Evolutionary conservation across 2,329 filamentous ascomycete genomes (phyloP).

Genomic region (Diaporthe amygdali): DNA sequence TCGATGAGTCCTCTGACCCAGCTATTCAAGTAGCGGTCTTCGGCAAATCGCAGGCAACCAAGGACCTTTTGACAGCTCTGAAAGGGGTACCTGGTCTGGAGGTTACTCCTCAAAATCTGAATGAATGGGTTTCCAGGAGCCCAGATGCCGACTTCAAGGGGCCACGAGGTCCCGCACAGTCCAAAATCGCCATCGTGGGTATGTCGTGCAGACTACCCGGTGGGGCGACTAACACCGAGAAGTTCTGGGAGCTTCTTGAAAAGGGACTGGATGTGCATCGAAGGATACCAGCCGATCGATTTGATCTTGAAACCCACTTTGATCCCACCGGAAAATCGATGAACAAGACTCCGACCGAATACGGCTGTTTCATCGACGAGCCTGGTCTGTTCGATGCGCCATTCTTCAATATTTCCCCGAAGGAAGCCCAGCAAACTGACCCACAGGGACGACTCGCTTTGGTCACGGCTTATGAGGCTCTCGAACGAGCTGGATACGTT

Average conservation of each 20-base stretch:
- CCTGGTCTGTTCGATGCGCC: constrained; percentile 18
- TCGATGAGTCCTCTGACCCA: background rate
- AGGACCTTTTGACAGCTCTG: background rate
- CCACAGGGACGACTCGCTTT: constrained; percentile 11
- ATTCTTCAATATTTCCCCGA: constrained; percentile 22
- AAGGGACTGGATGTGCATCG: constrained; percentile 32
- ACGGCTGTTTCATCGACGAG: constrained; percentile 7
- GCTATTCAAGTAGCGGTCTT: background rate
- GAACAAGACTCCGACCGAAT: constrained; percentile 69
- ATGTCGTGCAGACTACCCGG: background rate
- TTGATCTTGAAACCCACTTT: constrained; percentile 27
- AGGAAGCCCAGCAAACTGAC: constrained; percentile 15
- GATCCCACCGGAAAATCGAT: constrained; percentile 27
- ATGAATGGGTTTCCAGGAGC: background rate
- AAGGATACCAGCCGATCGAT: background rate
- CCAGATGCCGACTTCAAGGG: background rate
- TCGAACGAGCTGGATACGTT: constrained; percentile 50
- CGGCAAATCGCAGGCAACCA: background rate
- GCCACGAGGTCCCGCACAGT: background rate
- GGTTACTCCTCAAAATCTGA: background rate
- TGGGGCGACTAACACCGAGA: background rate
- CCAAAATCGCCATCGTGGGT: background rate
- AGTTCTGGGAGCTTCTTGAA: constrained; percentile 8
- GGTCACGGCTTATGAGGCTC: constrained; percentile 16
- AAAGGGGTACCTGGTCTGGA: background rate